phyloP scores from a whole-genome alignment of 306 rosid species.

The Medicago arabica region DNA sequence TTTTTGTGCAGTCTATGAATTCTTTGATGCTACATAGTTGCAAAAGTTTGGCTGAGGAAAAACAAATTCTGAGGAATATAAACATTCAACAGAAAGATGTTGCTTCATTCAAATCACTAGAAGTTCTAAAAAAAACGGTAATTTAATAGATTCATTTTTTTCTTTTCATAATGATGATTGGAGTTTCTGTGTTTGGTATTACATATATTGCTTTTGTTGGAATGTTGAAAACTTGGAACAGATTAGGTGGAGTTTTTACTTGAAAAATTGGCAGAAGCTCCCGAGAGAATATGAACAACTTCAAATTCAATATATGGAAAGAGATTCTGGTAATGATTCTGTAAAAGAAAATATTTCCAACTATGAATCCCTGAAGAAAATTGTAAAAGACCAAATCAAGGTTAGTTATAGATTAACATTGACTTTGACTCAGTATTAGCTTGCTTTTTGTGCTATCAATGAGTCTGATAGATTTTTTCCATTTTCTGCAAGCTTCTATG shows the following conservation, averaged over 20 bases:
- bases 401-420: neutral
- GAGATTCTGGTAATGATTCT: constrained; percentile 10
- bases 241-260: constrained; percentile 15
- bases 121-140: constrained; percentile 24
- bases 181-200: neutral
- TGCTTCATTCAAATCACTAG: constrained; percentile 29
- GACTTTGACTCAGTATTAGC: too few species aligned
- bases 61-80: constrained; percentile 27
- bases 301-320: constrained; percentile 28
- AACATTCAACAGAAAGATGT: neutral
- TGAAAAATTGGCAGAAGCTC: constrained; percentile 35
- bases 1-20: constrained; percentile 26
- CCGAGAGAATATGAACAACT: constrained; percentile 32
- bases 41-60: constrained; percentile 32
- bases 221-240: constrained; percentile 37
- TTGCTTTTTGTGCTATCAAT: too few species aligned
- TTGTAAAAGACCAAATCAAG: constrained; percentile 32
- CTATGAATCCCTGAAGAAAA: constrained; percentile 13
- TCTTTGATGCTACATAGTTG: constrained; percentile 28
- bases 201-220: neutral
- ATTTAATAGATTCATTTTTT: constrained; percentile 4
- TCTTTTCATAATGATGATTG: neutral
- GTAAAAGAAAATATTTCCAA: constrained; percentile 14
- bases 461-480: neutral
- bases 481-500: neutral